Evolutionary conservation across 2,329 filamentous ascomycete genomes (phyloP), one percentile per base, ranked within the genome.

Genomic region (Penicillium sp.): DNA sequence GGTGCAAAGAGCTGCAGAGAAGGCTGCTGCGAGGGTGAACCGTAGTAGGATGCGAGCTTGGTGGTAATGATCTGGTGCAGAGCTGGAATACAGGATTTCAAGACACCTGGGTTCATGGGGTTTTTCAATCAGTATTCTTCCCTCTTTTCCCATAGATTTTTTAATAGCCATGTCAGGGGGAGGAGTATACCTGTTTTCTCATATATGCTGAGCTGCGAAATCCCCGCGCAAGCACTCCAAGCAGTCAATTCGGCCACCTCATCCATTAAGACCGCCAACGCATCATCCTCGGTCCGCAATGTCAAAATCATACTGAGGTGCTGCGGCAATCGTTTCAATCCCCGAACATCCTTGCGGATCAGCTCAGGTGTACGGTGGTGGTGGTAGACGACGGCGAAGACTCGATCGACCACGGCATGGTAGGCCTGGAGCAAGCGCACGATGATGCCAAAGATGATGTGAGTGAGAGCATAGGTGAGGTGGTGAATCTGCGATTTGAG

Each of bases 321-420:
- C 62, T 89, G 84, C 2, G 94, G 94, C 57, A 95, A 75, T 65
- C 88, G 85, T 55, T 80, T 82, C 54, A 99, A 75, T 9, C 82
- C 81, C 71, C 85, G 85, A 25, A 97, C 88, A 76, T 99, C 94
- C 67, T 89, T 87, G 68, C 88, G 86, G 64, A 99, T 96, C 69
- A 96, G 85, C 70, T 96, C 90, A 7, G 94, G 94, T 0, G 93
- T 96, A 50, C 90, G 89, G 74, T 99, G 94, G 77, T 99, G 95
- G 77, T 99, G 94, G 73, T 93, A 92, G 52, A 96, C 81, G 58
- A 97, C 83, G 9, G 90, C 89, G 51, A 91, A 84, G 60, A 93
- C 78, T 56, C 89, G 87, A 71, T 94, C 89, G 63, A 86, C 80
- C 48, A 96, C 82, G 8, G 88, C 84, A 72, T 93, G 88, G 77